Conservation (phyloP, 352 stramenopile genomes). For the Plasmopara viticola region DNA sequence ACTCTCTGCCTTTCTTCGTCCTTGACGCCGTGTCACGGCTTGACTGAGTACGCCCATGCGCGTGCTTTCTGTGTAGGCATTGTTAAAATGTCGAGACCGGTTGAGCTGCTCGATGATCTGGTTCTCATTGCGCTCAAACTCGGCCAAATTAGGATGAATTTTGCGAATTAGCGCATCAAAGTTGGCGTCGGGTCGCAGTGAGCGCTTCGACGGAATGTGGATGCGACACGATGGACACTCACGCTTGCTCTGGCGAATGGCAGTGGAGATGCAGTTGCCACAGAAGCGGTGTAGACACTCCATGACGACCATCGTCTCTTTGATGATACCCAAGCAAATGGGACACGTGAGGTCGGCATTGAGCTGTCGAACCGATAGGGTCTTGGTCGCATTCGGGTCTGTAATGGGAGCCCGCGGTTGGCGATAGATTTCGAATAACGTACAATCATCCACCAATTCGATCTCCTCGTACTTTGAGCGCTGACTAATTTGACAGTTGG, state of each 20-base stretch:
- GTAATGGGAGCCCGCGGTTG: slow-evolving; percentile 60
- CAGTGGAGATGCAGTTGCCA: slow-evolving; percentile 85
- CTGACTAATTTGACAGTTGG: slow-evolving; percentile 42
- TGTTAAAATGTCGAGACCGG: slow-evolving; percentile 74
- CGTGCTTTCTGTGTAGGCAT: slow-evolving; percentile 67
- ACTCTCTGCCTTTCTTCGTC: slow-evolving; percentile 20
- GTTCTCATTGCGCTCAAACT: slow-evolving; percentile 72
- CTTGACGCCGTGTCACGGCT: slow-evolving; percentile 45
- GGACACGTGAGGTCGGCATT: slow-evolving; percentile 84
- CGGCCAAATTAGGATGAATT: slow-evolving; percentile 81
- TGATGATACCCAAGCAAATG: slow-evolving; percentile 83
- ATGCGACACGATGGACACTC: slow-evolving; percentile 88
- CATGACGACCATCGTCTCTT: slow-evolving; percentile 85
- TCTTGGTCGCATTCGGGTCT: slow-evolving; percentile 48
- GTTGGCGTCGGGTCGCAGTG: slow-evolving; percentile 72
- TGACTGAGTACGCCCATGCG: slow-evolving; percentile 70
- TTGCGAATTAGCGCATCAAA: slow-evolving; percentile 83
- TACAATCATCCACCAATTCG: slow-evolving; percentile 82
- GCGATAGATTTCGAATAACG: slow-evolving; percentile 86
- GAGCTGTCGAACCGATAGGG: slow-evolving; percentile 56
- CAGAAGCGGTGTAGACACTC: slow-evolving; percentile 91
- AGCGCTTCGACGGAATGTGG: slow-evolving; percentile 84
- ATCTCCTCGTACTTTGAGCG: slow-evolving; percentile 84
- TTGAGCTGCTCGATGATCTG: slow-evolving; percentile 81
- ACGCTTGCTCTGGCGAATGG: slow-evolving; percentile 76